Evolutionary conservation across 2,329 filamentous ascomycete species (phyloP).

Genomic region (Basipetospora chlamydospora): DNA sequence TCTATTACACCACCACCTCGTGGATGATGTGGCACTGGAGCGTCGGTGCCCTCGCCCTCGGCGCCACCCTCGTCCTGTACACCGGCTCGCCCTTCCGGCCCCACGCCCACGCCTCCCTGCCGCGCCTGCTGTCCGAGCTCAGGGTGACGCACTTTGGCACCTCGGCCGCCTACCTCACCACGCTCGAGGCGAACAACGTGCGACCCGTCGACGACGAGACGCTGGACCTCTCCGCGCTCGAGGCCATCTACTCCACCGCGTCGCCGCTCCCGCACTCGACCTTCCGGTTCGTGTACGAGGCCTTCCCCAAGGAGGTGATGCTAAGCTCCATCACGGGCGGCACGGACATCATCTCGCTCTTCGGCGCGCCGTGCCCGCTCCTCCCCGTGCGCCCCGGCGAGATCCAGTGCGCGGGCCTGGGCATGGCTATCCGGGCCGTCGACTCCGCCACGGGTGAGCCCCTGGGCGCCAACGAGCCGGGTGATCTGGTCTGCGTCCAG

Average conservation of each 20-base stretch:
- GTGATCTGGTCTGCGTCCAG: slow-evolving; percentile 73
- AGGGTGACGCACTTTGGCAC: slow-evolving; percentile 88
- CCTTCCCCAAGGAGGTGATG: slow-evolving; percentile 69
- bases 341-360: slow-evolving; percentile 92
- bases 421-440: slow-evolving; percentile 58
- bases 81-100: slow-evolving; percentile 83
- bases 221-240: slow-evolving; percentile 48
- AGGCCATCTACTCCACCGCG: slow-evolving; percentile 87
- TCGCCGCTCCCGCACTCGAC: slow-evolving; percentile 87
- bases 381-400: slow-evolving; percentile 59
- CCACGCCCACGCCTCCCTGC: slow-evolving; percentile 66
- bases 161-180: slow-evolving; percentile 80
- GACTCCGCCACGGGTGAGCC: slow-evolving; percentile 41
- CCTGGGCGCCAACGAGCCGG: slow-evolving; percentile 50
- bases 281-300: slow-evolving; percentile 75
- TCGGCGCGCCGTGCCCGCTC: slow-evolving; percentile 69
- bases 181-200: slow-evolving; percentile 67
- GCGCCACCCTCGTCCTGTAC: slow-evolving; percentile 74
- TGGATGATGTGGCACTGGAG: slow-evolving; percentile 99
- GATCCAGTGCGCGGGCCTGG: slow-evolving; percentile 64
- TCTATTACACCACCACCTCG: slow-evolving; percentile 89
- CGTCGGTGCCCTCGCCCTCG: slow-evolving; percentile 69
- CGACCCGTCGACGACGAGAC: slow-evolving; percentile 37
- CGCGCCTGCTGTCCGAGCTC: slow-evolving; percentile 65
- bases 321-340: slow-evolving; percentile 89